Conservation (phyloP, 1,284 basidiomycete species). For the Leccinum subrobustum region DNA sequence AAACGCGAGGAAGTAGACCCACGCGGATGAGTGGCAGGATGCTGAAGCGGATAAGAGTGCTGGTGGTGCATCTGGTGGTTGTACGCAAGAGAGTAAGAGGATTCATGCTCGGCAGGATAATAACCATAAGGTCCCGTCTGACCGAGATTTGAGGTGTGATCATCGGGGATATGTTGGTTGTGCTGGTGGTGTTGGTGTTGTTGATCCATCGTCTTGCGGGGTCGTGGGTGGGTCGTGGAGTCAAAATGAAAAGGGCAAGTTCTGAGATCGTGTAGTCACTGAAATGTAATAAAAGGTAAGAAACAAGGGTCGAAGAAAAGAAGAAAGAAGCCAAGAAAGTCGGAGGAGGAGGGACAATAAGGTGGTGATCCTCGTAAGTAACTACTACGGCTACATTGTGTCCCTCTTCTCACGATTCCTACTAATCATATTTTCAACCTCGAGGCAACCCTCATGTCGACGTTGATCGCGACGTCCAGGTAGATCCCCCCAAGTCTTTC, state of each 20-base stretch:
- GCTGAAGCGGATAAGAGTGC: constrained; percentile 42
- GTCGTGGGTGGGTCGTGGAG: constrained; percentile 38
- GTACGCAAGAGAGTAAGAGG: constrained; percentile 42
- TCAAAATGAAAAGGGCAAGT: constrained; percentile 31
- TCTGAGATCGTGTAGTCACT: constrained; percentile 28
- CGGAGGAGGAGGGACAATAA: constrained; percentile 24
- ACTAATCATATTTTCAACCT: constrained; percentile 12
- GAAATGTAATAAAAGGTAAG: constrained; percentile 33
- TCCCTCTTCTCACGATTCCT: constrained; percentile 25
- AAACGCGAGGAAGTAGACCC: constrained; percentile 46
- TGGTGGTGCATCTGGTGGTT: constrained; percentile 39
- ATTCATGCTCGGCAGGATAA: constrained; percentile 42
- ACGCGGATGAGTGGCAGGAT: constrained; percentile 49
- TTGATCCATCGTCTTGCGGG: constrained; percentile 38
- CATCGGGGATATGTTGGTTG: constrained; percentile 42
- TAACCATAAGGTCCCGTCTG: constrained; percentile 37
- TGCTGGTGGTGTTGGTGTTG: constrained; percentile 38
- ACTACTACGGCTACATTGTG: constrained; percentile 5
- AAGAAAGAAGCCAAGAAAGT: constrained; percentile 27
- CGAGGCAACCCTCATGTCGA: constrained; percentile 24
- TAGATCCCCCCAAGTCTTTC: neutral
- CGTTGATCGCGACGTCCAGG: neutral
- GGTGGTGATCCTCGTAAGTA: constrained; percentile 28
- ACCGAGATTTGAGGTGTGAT: constrained; percentile 40
- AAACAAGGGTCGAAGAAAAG: constrained; percentile 25